Percentiles rank a stretch among this genome's conserved stretches.
Conservation (phyloP, 2,329 filamentous ascomycete species). For the Dactylellina parvicollis region DNA sequence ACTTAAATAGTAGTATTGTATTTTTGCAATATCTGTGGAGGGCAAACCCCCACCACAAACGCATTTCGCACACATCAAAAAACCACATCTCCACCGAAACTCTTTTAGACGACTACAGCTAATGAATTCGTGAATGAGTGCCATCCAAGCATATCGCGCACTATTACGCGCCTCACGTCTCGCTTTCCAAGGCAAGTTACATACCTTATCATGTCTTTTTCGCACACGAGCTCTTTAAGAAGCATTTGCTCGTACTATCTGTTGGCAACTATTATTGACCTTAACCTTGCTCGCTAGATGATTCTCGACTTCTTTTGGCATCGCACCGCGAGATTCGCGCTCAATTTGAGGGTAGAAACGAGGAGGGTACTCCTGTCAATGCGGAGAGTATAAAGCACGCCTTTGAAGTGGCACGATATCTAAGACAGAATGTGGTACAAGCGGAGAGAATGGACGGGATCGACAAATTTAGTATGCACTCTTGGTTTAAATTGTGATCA, state of each 20-base stretch:
- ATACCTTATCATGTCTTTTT: constrained; percentile 28
- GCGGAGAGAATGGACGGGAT: constrained; percentile 68
- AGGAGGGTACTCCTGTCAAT: constrained; percentile 70
- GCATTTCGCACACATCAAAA: neutral
- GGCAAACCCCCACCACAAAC: too few relatives aligned
- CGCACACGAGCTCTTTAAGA: too few relatives aligned
- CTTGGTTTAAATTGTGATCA: neutral
- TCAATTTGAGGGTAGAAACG: constrained; percentile 75
- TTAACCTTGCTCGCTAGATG: constrained; percentile 68
- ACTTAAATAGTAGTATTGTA: too few relatives aligned
- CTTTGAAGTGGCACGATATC: constrained; percentile 79
- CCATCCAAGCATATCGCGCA: constrained; percentile 79
- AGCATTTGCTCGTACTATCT: too few relatives aligned
- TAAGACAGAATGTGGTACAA: constrained; percentile 88
- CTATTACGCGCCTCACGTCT: constrained; percentile 81
- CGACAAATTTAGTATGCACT: constrained; percentile 69
- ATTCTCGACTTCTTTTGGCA: constrained; percentile 73
- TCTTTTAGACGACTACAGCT: neutral
- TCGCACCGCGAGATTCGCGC: constrained; percentile 77
- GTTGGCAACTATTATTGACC: constrained; percentile 15
- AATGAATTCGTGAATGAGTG: constrained; percentile 59
- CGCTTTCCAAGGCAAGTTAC: constrained; percentile 78
- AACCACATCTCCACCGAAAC: neutral
- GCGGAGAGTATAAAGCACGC: constrained; percentile 73
- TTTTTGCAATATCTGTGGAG: too few relatives aligned